Evolutionary conservation across 805 yeast species (phyloP).

Genomic region (Barnettozyma vustinii): DNA sequence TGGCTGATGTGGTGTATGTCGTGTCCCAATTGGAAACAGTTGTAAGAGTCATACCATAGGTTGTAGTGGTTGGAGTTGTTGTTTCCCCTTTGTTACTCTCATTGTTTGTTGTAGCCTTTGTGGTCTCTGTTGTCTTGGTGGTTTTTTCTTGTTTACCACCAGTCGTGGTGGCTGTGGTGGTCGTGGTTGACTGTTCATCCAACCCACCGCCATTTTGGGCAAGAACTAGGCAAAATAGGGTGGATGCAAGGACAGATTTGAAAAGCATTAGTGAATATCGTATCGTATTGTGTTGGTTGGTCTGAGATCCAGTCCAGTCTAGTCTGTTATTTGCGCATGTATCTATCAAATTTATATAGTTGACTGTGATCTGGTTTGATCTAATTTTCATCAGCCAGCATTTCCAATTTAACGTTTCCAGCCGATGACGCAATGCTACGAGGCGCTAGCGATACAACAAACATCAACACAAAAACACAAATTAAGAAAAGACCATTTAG

Average conservation of each 20-base stretch:
- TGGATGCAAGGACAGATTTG: slow-evolving; percentile 1
- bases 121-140: background rate
- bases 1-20: slow-evolving; percentile 6
- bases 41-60: background rate
- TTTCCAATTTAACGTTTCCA: background rate
- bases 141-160: background rate
- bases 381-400: background rate
- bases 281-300: no score
- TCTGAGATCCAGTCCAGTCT: background rate
- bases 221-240: slow-evolving; percentile 2
- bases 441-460: background rate
- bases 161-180: background rate
- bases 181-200: slow-evolving; percentile 1
- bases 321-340: no score
- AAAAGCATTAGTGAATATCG: background rate
- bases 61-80: background rate
- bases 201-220: slow-evolving; percentile 8
- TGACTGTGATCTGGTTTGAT: background rate
- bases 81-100: background rate
- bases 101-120: background rate
- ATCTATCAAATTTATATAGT: no score
- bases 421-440: background rate
- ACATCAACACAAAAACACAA: background rate
- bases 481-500: background rate
- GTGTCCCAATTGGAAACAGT: background rate